These are phyloP conservation scores for Pleurotus citrinopileatus DNA, from an alignment of 768 basidiomycete species.

Conservation along the genomic window DNA sequence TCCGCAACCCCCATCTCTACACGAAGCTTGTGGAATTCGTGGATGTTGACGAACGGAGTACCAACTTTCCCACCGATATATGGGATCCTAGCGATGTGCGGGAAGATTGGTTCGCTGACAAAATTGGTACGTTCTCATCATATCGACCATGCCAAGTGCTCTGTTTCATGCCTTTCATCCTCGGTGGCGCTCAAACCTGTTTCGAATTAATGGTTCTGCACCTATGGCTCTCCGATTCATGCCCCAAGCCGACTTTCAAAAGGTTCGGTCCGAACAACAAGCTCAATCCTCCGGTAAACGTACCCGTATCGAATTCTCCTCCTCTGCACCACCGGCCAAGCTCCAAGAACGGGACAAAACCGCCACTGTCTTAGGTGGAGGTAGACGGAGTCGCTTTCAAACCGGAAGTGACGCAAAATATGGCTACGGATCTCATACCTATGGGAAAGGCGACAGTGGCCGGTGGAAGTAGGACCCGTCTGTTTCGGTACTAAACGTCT, in stretches of 20 bases:
- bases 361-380: conserved; percentile 2
- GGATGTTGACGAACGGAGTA: conserved; percentile 83
- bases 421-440: not conserved
- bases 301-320: conserved; percentile 60
- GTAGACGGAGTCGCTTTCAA: not conserved
- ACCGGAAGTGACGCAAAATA: not conserved
- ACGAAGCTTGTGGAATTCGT: conserved; percentile 93
- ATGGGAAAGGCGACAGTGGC: not conserved
- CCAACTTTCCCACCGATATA: conserved; percentile 69
- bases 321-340: conserved; percentile 14
- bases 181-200: not conserved
- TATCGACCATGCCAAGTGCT: conserved; percentile 6
- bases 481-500: too few relatives aligned
- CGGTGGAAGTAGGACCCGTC: not conserved
- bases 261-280: conserved; percentile 59
- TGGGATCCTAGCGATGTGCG: conserved; percentile 72
- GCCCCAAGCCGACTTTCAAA: conserved; percentile 59
- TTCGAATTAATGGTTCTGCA: too few relatives aligned
- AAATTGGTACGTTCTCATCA: conserved; percentile 59
- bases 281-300: conserved; percentile 55
- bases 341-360: conserved; percentile 7
- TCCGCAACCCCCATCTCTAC: conserved; percentile 96
- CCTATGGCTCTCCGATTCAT: conserved; percentile 14
- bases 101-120: conserved; percentile 73
- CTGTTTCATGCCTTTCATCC: not conserved